Base-by-base conservation (phyloP, 768 basidiomycete genomes). In the Calvatia gigantea region DNA sequence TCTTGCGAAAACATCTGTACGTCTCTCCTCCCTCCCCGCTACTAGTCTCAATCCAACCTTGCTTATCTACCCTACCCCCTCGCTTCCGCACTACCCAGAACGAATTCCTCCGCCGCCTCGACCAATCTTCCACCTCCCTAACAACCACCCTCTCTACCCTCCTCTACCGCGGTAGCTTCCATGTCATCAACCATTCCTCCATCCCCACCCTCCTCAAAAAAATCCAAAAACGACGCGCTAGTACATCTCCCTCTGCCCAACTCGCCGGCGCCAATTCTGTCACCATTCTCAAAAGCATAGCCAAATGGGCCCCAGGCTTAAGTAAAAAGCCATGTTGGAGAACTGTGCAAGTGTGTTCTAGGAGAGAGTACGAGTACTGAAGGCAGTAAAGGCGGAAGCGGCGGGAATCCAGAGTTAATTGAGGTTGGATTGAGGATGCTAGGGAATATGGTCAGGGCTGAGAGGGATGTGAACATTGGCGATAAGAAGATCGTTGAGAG, bases 101-200 rank as follows among this genome's bases (percentile, higher is more conserved):
- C 64, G 97, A 99, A 64, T 88, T 95, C 65, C 65, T 84, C 15
- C 82, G 85, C 23, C 83, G 92, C 28, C 63, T 94, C 12, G 90
- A 93, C 48, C 86, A 89, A 62, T 77, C 85, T 7, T 80, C 83
- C 2, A 63, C 88, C 0, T 71, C 79, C 15, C 74, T 87, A 25
- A 67, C 82, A 1, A 66, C 80, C 0, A 97, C 95, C 0, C 85
- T 97, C 78, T 70, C 78, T 1, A 72, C 72, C 37, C 70, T 98
- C 60, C 71, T 96, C 37, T 88, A 87, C 29, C 82, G 85, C 15
- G 82, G 82, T 3, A 83, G 80, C 46, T 81, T 89, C 47, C 82
- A 85, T 45, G 76, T 94, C 61, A 61, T 96, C 65, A 97, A 96
- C 65, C 84, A 87, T 48, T 93, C 95, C 0, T 89, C 88, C 0